A percentile compares a stretch with the other conserved stretches of the same genome.
Evolutionary conservation across 2,329 filamentous ascomycete genomes (phyloP).

Genomic region (Cordyceps tenuipes): DNA sequence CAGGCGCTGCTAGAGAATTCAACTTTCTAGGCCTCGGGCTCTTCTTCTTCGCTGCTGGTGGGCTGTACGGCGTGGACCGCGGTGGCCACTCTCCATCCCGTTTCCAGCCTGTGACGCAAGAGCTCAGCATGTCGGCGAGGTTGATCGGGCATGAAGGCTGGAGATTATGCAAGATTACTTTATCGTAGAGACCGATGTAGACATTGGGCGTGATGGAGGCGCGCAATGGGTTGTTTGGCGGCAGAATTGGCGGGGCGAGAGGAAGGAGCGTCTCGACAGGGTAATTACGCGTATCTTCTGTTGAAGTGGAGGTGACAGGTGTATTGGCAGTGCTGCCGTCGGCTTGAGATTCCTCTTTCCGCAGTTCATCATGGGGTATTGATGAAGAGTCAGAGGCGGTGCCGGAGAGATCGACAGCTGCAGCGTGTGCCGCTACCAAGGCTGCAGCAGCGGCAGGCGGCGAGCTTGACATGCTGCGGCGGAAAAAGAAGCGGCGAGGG

Average conservation of each 20-base stretch:
- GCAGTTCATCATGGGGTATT: slow-evolving; percentile 27
- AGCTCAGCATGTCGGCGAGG: slow-evolving; percentile 67
- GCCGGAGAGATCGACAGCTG: slow-evolving; percentile 23
- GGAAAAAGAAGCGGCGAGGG: slow-evolving; percentile 42
- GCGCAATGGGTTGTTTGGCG: slow-evolving; percentile 66
- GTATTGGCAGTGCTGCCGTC: slow-evolving; percentile 13
- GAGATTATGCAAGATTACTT: slow-evolving; percentile 71
- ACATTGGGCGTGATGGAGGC: slow-evolving; percentile 63
- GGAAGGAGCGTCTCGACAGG: slow-evolving; percentile 61
- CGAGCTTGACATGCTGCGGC: slow-evolving; percentile 35
- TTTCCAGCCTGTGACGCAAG: slow-evolving; percentile 87
- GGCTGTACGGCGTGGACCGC: slow-evolving; percentile 35
- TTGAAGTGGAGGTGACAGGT: not conserved
- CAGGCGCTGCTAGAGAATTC: slow-evolving; percentile 10
- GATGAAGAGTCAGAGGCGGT: slow-evolving; percentile 34
- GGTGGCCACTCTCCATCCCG: slow-evolving; percentile 86
- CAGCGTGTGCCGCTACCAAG: slow-evolving; percentile 16
- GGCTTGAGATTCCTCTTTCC: slow-evolving; percentile 23
- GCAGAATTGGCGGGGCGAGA: slow-evolving; percentile 63
- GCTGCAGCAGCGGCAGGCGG: slow-evolving; percentile 23
- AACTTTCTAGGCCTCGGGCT: slow-evolving; percentile 32
- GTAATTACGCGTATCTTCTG: slow-evolving; percentile 22
- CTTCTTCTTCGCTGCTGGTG: slow-evolving; percentile 29
- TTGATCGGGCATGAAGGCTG: slow-evolving; percentile 86
- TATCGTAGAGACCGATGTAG: slow-evolving; percentile 81